A percentile compares a stretch with the other conserved stretches of the same genome.
phyloP scores from a whole-genome alignment of 495 filamentous ascomycete genomes.

The Penicillium canescens region DNA sequence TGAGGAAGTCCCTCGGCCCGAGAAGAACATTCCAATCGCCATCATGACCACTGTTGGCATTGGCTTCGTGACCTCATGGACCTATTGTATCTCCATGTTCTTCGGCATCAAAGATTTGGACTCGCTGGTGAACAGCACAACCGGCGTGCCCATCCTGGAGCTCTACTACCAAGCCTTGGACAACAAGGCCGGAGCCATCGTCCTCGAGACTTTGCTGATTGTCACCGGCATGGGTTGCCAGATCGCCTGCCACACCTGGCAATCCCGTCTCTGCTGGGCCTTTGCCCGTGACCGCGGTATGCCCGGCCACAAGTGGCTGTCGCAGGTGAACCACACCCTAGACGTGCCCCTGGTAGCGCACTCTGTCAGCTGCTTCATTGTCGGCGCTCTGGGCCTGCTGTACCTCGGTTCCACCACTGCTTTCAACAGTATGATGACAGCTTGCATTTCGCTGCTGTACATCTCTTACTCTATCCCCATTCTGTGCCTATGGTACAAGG shows the following conservation, averaged over 20 bases:
- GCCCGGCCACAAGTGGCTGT: conserved; percentile 46
- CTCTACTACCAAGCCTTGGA: conserved; percentile 57
- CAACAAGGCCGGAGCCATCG: conserved; percentile 54
- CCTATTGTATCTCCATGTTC: conserved; percentile 58
- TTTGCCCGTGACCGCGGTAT: conserved; percentile 61
- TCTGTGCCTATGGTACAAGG: conserved; percentile 46
- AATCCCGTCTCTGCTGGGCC: conserved; percentile 59
- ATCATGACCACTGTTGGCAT: conserved; percentile 62
- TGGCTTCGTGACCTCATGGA: conserved; percentile 58
- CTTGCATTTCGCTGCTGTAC: conserved; percentile 52
- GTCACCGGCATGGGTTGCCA: conserved; percentile 57
- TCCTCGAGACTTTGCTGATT: conserved; percentile 54
- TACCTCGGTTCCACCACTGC: conserved; percentile 54
- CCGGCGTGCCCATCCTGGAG: conserved; percentile 57
- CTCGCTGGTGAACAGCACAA: conserved; percentile 45
- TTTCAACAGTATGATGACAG: conserved; percentile 58
- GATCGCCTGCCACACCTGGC: conserved; percentile 57
- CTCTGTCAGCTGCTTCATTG: conserved; percentile 47
- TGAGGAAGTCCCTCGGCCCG: conserved; percentile 57
- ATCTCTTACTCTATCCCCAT: conserved; percentile 53
- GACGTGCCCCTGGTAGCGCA: conserved; percentile 58
- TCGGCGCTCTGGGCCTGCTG: conserved; percentile 51
- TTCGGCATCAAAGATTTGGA: conserved; percentile 56
- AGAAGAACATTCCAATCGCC: conserved; percentile 46
- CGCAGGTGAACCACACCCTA: conserved; percentile 47